phyloP scores from a whole-genome alignment of 352 stramenopile genomes.

The Pythium aristosporum region DNA sequence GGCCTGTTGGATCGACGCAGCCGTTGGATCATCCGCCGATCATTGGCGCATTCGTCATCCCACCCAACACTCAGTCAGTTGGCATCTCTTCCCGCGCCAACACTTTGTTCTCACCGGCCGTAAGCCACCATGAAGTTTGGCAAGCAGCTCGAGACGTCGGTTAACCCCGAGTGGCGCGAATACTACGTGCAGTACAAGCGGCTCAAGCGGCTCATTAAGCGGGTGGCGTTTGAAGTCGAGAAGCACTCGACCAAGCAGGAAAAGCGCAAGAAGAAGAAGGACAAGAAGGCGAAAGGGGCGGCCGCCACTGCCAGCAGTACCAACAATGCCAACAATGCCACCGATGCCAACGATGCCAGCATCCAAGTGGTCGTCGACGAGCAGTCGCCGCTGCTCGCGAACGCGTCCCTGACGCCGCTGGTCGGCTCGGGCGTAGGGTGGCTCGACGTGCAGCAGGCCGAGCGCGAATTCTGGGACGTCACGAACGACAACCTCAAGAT shows the following conservation, averaged over 20 bases:
- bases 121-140: conserved; percentile 86
- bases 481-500: conserved; percentile 76
- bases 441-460: conserved; percentile 68
- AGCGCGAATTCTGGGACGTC: conserved; percentile 84
- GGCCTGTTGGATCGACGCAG: background rate
- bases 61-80: background rate
- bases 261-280: conserved; percentile 49
- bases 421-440: conserved; percentile 32
- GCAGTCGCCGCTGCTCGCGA: conserved; percentile 61
- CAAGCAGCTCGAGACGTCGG: conserved; percentile 91
- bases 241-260: conserved; percentile 74
- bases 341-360: conserved; percentile 30
- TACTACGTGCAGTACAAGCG: conserved; percentile 92
- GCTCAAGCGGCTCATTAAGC: conserved; percentile 90
- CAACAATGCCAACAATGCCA: conserved; percentile 16
- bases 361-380: conserved; percentile 52
- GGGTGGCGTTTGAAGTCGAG: conserved; percentile 87
- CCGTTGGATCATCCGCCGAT: background rate
- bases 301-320: background rate
- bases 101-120: background rate
- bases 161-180: conserved; percentile 86
- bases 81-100: background rate
- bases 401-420: conserved; percentile 20
- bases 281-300: conserved; percentile 28
- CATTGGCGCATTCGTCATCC: background rate